Base-by-base conservation (phyloP, 2,329 filamentous ascomycete genomes). In the Zasmidium citrigriseum region DNA sequence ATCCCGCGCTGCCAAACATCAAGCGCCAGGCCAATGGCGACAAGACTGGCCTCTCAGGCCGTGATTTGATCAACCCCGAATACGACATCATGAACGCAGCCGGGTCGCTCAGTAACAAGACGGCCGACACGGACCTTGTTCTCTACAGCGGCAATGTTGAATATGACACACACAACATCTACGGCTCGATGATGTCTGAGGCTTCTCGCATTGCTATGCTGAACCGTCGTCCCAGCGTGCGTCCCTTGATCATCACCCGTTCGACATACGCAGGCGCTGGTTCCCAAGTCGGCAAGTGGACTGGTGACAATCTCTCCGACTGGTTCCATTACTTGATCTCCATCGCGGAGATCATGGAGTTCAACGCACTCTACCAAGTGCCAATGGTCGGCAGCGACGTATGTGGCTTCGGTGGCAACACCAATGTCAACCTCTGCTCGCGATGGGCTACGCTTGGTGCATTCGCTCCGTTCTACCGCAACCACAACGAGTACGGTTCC, bases 121-220 rank as follows among this genome's bases (percentile, higher is more conserved):
- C 89, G 0, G 83, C 90, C 54, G 80, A 85, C 62, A 89, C 88
- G 0, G 83, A 90, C 68, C 75, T 90, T 9, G 80, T 87, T 9
- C 88, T 91, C 70, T 80, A 85, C 45, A 86, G 89, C 58, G 88
- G 88, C 1, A 76, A 86, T 38, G 78, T 80, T 20, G 85, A 89
- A 72, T 91, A 90, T 68, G 90, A 93, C 65, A 89, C 86, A 0
- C 90, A 93, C 72, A 92, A 92, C 65, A 73, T 92, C 1, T 91
- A 90, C 71, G 90, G 90, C 1, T 83, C 84, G 67, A 81, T 90
- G 86, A 93, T 92, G 89, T 88, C 86, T 1, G 75, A 79, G 18
- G 77, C 83, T 3, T 89, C 87, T 0, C 82, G 84, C 53, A 73
- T 81, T 12, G 86, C 89, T 1, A 89, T 93, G 88, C 72, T 85